Conservation (phyloP, 805 yeast species). For the Ogataea parapolymorpha region DNA sequence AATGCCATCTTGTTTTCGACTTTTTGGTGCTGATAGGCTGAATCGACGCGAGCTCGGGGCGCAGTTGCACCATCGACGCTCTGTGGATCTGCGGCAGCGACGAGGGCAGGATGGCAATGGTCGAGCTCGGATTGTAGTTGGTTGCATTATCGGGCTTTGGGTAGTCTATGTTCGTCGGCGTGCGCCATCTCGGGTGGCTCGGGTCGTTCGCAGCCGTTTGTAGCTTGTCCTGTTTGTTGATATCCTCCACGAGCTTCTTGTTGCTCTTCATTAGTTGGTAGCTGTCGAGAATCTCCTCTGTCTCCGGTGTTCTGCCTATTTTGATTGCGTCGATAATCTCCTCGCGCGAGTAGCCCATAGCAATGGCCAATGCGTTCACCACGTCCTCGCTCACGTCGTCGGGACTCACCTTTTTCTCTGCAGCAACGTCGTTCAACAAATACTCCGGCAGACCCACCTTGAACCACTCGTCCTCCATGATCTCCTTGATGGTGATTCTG, state of each 20-base stretch:
- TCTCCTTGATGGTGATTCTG: slow-evolving; percentile 88
- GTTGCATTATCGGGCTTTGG: slow-evolving; percentile 27
- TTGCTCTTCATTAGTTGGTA: slow-evolving; percentile 81
- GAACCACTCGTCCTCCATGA: slow-evolving; percentile 94
- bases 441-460: slow-evolving; percentile 76
- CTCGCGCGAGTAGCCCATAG: slow-evolving; percentile 87
- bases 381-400: slow-evolving; percentile 68
- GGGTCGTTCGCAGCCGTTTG: slow-evolving; percentile 4
- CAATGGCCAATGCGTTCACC: slow-evolving; percentile 65
- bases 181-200: slow-evolving; percentile 28
- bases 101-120: slow-evolving; percentile 90
- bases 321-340: slow-evolving; percentile 70
- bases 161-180: slow-evolving; percentile 29
- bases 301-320: slow-evolving; percentile 38
- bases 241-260: slow-evolving; percentile 62
- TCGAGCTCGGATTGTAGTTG: slow-evolving; percentile 61
- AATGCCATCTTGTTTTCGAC: slow-evolving; percentile 96
- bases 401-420: slow-evolving; percentile 31
- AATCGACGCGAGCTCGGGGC: slow-evolving; percentile 32
- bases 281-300: slow-evolving; percentile 83
- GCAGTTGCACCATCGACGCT: slow-evolving; percentile 70
- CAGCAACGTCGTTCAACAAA: slow-evolving; percentile 57
- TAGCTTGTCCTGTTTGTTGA: slow-evolving; percentile 38
- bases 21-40: slow-evolving; percentile 63
- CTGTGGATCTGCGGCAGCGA: slow-evolving; percentile 93